Base-by-base conservation (phyloP, 1,284 basidiomycete species). In the Cutaneotrichosporon arboriforme region DNA sequence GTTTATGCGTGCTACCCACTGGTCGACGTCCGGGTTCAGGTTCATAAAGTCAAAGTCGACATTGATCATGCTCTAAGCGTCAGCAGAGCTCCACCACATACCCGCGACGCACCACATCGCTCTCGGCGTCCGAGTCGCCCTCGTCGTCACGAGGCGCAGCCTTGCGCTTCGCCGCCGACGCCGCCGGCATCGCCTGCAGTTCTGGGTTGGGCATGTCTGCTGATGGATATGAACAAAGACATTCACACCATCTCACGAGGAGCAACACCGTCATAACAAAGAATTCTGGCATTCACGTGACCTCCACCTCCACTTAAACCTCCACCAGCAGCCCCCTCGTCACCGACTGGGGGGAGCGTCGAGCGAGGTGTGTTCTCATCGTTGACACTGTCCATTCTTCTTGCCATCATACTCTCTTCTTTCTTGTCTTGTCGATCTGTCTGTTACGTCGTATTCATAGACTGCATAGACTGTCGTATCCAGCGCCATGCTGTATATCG, bases 11-110 rank as follows among this genome's bases (percentile, higher is more conserved):
- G 20, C n/a, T 3, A 60, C 70, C 42, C 48, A 75, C 74, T 87
- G 92, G 77, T 97, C 91, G 56, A 89, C 80, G 43, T 81, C 80
- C 2, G 86, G 81, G 63, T 88, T 85, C 4, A 89, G 83, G 72
- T 88, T 85, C 79, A 88, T 90, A 72, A 93, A 96, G 64, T 93
- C 90, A 68, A 96, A 94, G 67, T 89, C 85, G 64, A 96, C 87
- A 72, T 94, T 82, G 69, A 88, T 78, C 74, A 84, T 77, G 70
- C 78, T 79, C 81, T 82, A 51, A n/a, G n/a, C n/a, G n/a, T n/a
- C n/a, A n/a, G 23, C 36, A 45, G 46, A n/a, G 31, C 8, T 14
- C 8, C 5, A 10, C 10, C 26, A 31, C 26, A 12, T 26, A 14
- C 22, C 7, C 34, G 10, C 12, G 18, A 63, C 69, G 46, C 51